Conservation (phyloP, 2,329 filamentous ascomycete genomes). For the Clarireedia paspali region DNA sequence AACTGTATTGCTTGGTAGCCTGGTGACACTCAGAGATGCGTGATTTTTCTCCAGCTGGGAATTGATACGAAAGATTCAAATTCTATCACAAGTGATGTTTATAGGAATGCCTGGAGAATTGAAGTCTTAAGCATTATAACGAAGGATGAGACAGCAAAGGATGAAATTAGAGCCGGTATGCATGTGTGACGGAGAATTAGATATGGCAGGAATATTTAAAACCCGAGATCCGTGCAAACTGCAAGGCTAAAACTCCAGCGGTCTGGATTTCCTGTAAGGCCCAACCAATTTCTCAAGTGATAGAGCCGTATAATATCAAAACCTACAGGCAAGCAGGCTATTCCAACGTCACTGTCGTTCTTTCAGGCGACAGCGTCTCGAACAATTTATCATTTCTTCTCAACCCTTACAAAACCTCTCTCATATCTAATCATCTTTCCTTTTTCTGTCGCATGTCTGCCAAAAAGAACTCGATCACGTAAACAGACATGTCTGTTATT, state of each 20-base stretch:
- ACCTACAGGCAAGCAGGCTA: too few relatives aligned
- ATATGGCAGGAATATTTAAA: too few relatives aligned
- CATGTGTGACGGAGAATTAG: too few relatives aligned
- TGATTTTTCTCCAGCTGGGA: neutral
- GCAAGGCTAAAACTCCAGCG: too few relatives aligned
- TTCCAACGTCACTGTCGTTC: neutral
- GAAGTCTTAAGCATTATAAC: neutral
- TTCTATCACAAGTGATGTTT: neutral
- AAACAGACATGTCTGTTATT: constrained; percentile 52
- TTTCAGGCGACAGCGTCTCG: neutral
- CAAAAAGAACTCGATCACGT: neutral
- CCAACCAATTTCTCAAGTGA: neutral
- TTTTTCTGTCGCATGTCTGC: neutral
- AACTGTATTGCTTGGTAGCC: neutral
- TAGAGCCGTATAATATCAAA: neutral
- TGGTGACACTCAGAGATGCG: neutral
- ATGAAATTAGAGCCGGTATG: too few relatives aligned
- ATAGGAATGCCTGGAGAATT: neutral
- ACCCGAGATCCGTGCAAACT: too few relatives aligned
- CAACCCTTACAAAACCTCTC: too few relatives aligned
- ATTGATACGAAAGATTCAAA: neutral
- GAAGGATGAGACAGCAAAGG: too few relatives aligned
- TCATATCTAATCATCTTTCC: neutral
- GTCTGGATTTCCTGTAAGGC: too few relatives aligned
- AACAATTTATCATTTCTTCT: too few relatives aligned